Base-by-base conservation (phyloP, 2,329 filamentous ascomycete species). In the Neonectria coccinea region DNA sequence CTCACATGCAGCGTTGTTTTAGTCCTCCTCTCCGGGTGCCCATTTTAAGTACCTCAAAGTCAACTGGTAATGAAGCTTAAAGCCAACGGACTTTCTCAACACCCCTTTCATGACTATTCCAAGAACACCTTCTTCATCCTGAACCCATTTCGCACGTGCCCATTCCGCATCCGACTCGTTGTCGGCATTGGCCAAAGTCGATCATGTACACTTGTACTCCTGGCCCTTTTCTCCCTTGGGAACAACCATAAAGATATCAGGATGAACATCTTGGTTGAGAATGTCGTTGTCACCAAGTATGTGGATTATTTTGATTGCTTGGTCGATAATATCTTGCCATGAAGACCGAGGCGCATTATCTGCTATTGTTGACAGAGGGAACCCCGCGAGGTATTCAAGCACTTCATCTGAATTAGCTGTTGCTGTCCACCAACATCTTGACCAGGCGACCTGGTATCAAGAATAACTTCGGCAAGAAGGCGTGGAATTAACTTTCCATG, bases 111-210 rank as follows among this genome's bases (percentile, higher is more conserved):
- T 71, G 0, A 66, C 62, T 7, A 58, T 12, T 18, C 68, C 70
- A 11, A 72, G 59, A 12, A 59, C 65, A 5, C 69, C 70, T 45
- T 74, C 73, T 33, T 74, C 72, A 42, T 74, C 68, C n/a, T 65
- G 5, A 12, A 1, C 16, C 57, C 53, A 67, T 55, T 75, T 75
- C 0, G 56, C 67, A 2, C 41, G 18, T 0, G 67, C 68, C 70
- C 70, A 74, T 2, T 73, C 64, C 2, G 33, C 47, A 44, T 73
- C 69, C 2, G 71, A 64, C 51, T 74, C 73, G 16, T 68, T 27
- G 6, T 63, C 72, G 63, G 48, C 62, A 67, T 18, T 60, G 63
- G 0, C 65, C 74, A 66, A 75, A 75, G 42, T 75, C 72, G 36
- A 73, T 66, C 70, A 74, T 75, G n/a, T 64, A 70, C 8, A 74